Conservation (phyloP, 1,284 basidiomycete genomes). For the Veloporphyrellus conicus region DNA sequence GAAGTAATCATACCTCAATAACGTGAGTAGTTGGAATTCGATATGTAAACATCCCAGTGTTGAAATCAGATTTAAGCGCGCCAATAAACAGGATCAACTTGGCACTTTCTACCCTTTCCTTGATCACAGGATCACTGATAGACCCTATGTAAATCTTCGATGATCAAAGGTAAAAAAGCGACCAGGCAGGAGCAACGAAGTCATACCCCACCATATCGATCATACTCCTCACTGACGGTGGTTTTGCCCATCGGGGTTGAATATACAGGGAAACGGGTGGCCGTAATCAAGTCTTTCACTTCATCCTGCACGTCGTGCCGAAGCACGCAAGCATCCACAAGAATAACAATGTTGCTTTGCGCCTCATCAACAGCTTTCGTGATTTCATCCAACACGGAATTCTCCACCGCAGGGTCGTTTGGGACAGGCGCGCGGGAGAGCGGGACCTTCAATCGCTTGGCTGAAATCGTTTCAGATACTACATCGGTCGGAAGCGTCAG, state of each 20-base stretch:
- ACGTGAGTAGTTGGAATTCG: conserved; percentile 57
- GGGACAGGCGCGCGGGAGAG: conserved; percentile 49
- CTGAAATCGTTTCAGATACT: conserved; percentile 66
- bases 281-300: conserved; percentile 64
- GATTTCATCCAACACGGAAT: conserved; percentile 74
- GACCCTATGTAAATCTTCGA: conserved; percentile 76
- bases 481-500: conserved; percentile 85
- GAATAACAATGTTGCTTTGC: conserved; percentile 64
- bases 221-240: conserved; percentile 72
- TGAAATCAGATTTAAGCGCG: conserved; percentile 82
- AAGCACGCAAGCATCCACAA: conserved; percentile 86
- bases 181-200: neutral
- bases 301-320: conserved; percentile 74
- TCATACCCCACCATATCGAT: conserved; percentile 81
- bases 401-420: conserved; percentile 60
- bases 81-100: conserved; percentile 86
- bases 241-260: conserved; percentile 89
- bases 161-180: conserved; percentile 1
- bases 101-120: conserved; percentile 74
- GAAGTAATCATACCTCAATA: conserved; percentile 50
- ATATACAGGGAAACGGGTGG: conserved; percentile 75
- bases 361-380: conserved; percentile 59
- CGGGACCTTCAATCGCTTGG: conserved; percentile 60
- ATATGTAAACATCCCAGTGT: conserved; percentile 82
- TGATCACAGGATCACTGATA: conserved; percentile 68